Conservation (phyloP, 169 alveolate species). For the Plasmodium sp. region DNA sequence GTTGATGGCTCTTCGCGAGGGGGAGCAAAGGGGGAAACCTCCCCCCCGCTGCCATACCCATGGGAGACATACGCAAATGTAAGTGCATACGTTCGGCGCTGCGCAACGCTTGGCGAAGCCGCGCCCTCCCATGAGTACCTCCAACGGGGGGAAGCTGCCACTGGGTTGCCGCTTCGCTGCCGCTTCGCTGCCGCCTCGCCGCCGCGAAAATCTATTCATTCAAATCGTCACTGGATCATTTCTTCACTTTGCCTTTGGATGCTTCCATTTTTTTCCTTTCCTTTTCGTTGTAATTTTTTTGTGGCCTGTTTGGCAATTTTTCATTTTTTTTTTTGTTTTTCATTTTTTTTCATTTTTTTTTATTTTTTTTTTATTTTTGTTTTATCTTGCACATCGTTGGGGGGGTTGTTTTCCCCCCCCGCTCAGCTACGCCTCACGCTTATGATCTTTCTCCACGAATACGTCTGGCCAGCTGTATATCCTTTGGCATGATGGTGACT, state of each 20-base stretch:
- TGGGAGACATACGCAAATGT: not conserved
- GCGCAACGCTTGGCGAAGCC: not conserved
- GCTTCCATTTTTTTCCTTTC: not conserved
- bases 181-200: not conserved
- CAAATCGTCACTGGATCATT: not conserved
- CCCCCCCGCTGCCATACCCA: not conserved
- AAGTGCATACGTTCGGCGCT: not conserved
- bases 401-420: not conserved
- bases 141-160: not conserved
- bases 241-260: not conserved
- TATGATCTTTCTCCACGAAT: constrained; percentile 98
- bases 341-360: not conserved
- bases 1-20: not conserved
- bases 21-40: not conserved
- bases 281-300: not conserved
- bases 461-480: constrained; percentile 98
- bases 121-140: not conserved
- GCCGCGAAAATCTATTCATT: not conserved
- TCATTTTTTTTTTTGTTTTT: not conserved
- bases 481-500: constrained; percentile 99
- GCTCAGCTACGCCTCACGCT: not conserved
- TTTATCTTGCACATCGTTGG: not conserved
- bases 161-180: not conserved
- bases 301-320: not conserved
- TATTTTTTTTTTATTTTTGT: not conserved